phyloP scores from a whole-genome alignment of 2,329 filamentous ascomycete species.

The Periglandula ipomoeae region DNA sequence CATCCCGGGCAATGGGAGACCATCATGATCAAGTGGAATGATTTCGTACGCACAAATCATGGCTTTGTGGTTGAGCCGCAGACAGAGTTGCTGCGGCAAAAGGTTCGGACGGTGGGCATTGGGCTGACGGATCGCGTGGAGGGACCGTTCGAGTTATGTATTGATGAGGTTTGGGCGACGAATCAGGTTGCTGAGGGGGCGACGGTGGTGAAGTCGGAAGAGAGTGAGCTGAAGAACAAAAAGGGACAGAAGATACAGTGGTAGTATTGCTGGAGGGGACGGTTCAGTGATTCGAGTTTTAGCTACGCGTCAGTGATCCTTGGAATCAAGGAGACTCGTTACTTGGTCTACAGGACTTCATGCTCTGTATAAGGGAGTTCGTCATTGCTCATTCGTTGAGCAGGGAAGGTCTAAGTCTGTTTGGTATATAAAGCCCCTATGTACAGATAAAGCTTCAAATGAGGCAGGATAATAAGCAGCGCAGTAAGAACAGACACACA shows the following conservation, averaged over 20 bases:
- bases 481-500: background rate
- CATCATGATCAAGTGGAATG: slow-evolving; percentile 78
- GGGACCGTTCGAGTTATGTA: slow-evolving; percentile 78
- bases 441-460: background rate
- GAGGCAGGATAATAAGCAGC: background rate
- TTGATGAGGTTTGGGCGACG: slow-evolving; percentile 86
- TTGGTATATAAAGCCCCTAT: background rate
- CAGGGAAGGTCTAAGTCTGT: background rate
- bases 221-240: slow-evolving; percentile 25
- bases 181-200: slow-evolving; percentile 38
- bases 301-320: too few relatives aligned
- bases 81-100: slow-evolving; percentile 77
- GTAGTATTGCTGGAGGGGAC: slow-evolving; percentile 12
- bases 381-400: too few relatives aligned
- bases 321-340: too few relatives aligned
- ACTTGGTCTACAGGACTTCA: background rate
- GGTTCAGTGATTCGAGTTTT: background rate
- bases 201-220: slow-evolving; percentile 11
- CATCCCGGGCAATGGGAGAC: slow-evolving; percentile 89
- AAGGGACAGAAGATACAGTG: slow-evolving; percentile 30
- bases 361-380: too few relatives aligned
- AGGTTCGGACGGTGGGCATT: slow-evolving; percentile 76
- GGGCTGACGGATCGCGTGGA: slow-evolving; percentile 82
- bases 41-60: slow-evolving; percentile 92
- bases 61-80: slow-evolving; percentile 90